These are phyloP conservation scores for Metschnikowia koreensis DNA, from an alignment of 805 yeast species.

Conservation along the genomic window DNA sequence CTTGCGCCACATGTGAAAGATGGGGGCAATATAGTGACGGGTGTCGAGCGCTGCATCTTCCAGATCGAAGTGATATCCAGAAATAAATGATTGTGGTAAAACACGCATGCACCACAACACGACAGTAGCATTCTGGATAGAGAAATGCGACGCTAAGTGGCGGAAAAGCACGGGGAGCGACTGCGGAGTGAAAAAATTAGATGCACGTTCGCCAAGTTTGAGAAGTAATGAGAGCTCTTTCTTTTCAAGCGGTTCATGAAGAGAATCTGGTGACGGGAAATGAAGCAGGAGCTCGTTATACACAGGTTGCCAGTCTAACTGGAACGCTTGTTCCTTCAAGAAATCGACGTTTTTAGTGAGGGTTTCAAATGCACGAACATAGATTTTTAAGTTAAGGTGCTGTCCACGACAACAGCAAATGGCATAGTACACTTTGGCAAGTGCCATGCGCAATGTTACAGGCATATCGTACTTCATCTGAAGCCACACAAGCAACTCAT, in stretches of 20 bases:
- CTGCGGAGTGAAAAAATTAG: slow-evolving; percentile 50
- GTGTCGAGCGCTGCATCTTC: slow-evolving; percentile 38
- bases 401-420: slow-evolving; percentile 75
- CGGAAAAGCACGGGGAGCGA: slow-evolving; percentile 52
- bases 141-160: slow-evolving; percentile 48
- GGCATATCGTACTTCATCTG: slow-evolving; percentile 82
- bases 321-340: slow-evolving; percentile 40
- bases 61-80: slow-evolving; percentile 5
- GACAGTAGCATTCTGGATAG: slow-evolving; percentile 51
- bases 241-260: slow-evolving; percentile 48
- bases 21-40: slow-evolving; percentile 57
- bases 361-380: slow-evolving; percentile 57
- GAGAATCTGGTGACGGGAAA: slow-evolving; percentile 37
- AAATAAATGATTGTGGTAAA: slow-evolving; percentile 47
- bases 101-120: slow-evolving; percentile 53
- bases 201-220: slow-evolving; percentile 53
- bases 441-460: slow-evolving; percentile 51
- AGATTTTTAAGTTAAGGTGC: slow-evolving; percentile 54
- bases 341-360: slow-evolving; percentile 49
- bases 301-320: slow-evolving; percentile 52
- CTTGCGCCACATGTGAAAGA: slow-evolving; percentile 72
- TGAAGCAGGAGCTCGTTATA: slow-evolving; percentile 33
- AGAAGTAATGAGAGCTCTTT: slow-evolving; percentile 48
- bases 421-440: slow-evolving; percentile 69
- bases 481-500: slow-evolving; percentile 75